Evolutionary conservation across 2,329 filamentous ascomycete species (phyloP).

Genomic region (Diaporthe ilicicola): DNA sequence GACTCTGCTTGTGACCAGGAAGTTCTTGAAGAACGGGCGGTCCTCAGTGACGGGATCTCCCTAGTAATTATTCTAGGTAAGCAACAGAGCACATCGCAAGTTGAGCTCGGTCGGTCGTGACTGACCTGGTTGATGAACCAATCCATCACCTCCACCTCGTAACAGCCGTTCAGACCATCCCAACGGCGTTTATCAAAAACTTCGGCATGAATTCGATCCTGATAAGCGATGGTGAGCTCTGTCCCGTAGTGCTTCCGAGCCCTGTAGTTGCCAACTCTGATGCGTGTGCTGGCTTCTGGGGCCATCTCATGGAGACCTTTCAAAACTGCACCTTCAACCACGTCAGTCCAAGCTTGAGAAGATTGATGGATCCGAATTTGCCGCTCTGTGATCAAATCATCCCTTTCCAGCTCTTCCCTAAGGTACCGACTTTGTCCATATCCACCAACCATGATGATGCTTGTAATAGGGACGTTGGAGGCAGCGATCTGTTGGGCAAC

Average conservation of each 20-base stretch:
- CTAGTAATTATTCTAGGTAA: neutral
- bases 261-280: conserved; percentile 50
- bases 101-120: neutral
- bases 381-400: neutral
- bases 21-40: neutral
- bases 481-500: conserved; percentile 54
- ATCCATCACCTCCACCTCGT: conserved; percentile 50
- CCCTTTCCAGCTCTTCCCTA: neutral
- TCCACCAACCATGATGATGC: conserved; percentile 39
- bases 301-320: conserved; percentile 52
- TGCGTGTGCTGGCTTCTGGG: conserved; percentile 45
- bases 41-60: conserved; percentile 11
- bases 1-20: conserved; percentile 13
- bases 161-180: conserved; percentile 48
- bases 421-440: conserved; percentile 57
- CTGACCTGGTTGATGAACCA: conserved; percentile 53
- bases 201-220: conserved; percentile 42
- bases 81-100: neutral
- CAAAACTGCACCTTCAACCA: conserved; percentile 61
- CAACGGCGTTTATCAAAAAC: conserved; percentile 45
- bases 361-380: conserved; percentile 56
- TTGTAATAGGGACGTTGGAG: conserved; percentile 42
- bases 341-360: conserved; percentile 57
- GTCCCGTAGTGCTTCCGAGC: conserved; percentile 56
- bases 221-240: conserved; percentile 43